Conservation (phyloP, 2,329 filamentous ascomycete species). For the Colletotrichum paranaense region DNA sequence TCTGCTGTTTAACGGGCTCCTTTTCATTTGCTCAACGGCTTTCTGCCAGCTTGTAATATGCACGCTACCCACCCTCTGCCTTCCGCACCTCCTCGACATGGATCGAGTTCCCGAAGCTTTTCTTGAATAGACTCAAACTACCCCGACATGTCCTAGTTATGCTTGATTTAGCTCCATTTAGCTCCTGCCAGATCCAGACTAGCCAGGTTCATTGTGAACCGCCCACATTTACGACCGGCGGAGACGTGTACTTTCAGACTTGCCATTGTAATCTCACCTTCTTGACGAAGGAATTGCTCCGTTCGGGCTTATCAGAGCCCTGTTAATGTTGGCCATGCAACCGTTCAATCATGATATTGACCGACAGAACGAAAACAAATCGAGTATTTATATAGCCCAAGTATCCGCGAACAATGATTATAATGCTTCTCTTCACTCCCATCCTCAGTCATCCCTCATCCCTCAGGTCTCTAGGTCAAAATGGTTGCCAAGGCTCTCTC, state of each 20-base stretch:
- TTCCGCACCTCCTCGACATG: conserved; percentile 8
- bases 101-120: conserved; percentile 1
- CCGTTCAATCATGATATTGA: not conserved
- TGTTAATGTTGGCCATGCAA: not conserved
- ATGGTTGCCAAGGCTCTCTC: conserved; percentile 32
- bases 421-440: not conserved
- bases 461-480: not conserved
- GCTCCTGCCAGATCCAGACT: conserved; percentile 21
- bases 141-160: not conserved
- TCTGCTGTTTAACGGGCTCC: not conserved
- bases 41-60: not conserved
- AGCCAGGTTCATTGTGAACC: not conserved
- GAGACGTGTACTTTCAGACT: not conserved
- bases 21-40: no score
- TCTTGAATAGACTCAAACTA: not conserved
- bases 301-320: conserved; percentile 17
- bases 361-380: not conserved
- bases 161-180: not conserved
- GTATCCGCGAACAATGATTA: not conserved
- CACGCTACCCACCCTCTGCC: conserved; percentile 1
- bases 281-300: conserved; percentile 25
- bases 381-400: not conserved
- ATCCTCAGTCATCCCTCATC: not conserved
- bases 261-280: conserved; percentile 7
- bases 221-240: not conserved